A percentile compares a stretch with the other conserved stretches of the same genome.
These are phyloP conservation scores for Diaporthe eres DNA, from an alignment of 2,329 filamentous ascomycete genomes.

Conservation along the genomic window DNA sequence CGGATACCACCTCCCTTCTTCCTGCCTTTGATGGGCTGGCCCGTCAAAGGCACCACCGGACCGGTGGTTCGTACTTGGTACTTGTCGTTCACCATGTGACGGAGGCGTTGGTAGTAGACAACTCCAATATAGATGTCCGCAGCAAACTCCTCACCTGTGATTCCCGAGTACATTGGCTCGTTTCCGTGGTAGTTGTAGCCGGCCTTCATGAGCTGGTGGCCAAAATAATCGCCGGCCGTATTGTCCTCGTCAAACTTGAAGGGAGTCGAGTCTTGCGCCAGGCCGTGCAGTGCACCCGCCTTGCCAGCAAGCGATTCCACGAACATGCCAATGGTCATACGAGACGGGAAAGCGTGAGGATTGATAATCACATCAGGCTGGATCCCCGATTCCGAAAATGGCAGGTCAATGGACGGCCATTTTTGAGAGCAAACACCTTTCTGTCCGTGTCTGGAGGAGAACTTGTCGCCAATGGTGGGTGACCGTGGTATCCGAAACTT, in stretches of 20 bases:
- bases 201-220: slow-evolving; percentile 93
- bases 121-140: slow-evolving; percentile 97
- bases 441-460: slow-evolving; percentile 97
- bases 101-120: slow-evolving; percentile 97
- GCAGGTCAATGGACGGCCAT: slow-evolving; percentile 95
- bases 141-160: slow-evolving; percentile 93
- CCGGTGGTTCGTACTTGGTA: slow-evolving; percentile 98
- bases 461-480: slow-evolving; percentile 97
- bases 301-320: slow-evolving; percentile 97
- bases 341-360: slow-evolving; percentile 98
- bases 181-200: slow-evolving; percentile 99
- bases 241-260: slow-evolving; percentile 95
- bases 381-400: slow-evolving; percentile 95
- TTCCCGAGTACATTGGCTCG: slow-evolving; percentile 98
- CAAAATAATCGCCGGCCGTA: slow-evolving; percentile 94
- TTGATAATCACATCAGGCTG: slow-evolving; percentile 99
- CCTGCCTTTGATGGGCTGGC: slow-evolving; percentile 96
- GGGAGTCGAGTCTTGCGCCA: slow-evolving; percentile 96
- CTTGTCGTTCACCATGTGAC: slow-evolving; percentile 99
- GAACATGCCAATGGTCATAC: slow-evolving; percentile 99
- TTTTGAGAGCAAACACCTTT: slow-evolving; percentile 98
- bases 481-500: slow-evolving; percentile 93
- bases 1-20: slow-evolving; percentile 98
- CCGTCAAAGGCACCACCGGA: slow-evolving; percentile 89
- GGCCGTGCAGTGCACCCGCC: slow-evolving; percentile 90